Evolutionary conservation across 352 stramenopile genomes (phyloP), one percentile per base, ranked within the genome.

Genomic region (Blastocystis sp.): DNA sequence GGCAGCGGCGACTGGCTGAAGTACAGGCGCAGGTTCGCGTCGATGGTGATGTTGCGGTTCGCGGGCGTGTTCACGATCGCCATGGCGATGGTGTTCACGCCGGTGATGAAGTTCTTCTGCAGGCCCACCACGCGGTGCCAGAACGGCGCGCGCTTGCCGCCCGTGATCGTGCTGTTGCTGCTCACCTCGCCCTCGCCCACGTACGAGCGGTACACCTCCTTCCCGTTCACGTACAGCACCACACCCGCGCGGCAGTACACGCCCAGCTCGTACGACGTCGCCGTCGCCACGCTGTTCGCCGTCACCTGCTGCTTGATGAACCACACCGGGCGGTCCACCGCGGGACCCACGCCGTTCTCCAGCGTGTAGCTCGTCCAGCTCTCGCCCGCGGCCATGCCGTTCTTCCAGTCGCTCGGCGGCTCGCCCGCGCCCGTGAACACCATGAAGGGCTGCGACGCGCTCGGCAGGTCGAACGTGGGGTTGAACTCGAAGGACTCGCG

Each of bases 231-330:
- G 28, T 88, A 88, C 45, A 88, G 61, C 17, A 88, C 78, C 42
- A 88, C 62, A 1, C 78, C 78, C n/a, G 78, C 57, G 28, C 78
- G 74, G 54, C 74, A 84, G 54, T 84, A 84, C n/a, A 84, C 42
- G n/a, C 28, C 57, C 21, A 84, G 24, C 21, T 68, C 52, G 74
- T 69, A 84, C 1, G 74, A 84, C 4, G 52, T 52, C 24, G 48
- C 17, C 38, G 19, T 34, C 17, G 45, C 10, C 0, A 84, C 34
- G 21, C 2, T n/a, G 54, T 69, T 64, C 21, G 66, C 52, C 34
- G 38, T 42, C 54, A 84, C 74, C 74, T 84, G 57, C 9, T 48
- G 45, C 10, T 45, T 34, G 24, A 84, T 17, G 74, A 84, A 84
- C 74, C 74, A 84, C 54, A 84, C 74, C 9, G 74, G 40, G 34